Evolutionary conservation across 345 rosid species (phyloP).

Genomic region (Citrus reticulata): DNA sequence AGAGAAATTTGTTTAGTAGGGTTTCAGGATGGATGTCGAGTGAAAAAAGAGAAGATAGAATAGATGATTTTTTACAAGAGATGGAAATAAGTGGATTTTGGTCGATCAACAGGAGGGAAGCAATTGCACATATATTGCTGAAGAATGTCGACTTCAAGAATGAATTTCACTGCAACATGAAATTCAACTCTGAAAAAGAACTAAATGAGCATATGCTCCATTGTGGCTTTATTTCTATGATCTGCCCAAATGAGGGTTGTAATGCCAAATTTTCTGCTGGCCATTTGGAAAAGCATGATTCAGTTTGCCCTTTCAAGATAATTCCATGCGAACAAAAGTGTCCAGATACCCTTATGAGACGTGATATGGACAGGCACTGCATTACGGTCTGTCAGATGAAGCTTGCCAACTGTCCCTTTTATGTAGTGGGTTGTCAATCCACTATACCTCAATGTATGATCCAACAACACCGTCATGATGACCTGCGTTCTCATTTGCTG

Average conservation of each 20-base stretch:
- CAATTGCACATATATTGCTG: conserved; percentile 51
- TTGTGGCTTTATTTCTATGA: conserved; percentile 62
- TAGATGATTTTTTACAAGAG: conserved; percentile 84
- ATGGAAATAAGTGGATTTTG: conserved; percentile 85
- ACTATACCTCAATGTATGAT: conserved; percentile 46
- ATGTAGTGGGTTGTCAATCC: conserved; percentile 64
- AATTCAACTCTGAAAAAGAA: conserved; percentile 47
- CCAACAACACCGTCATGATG: conserved; percentile 48
- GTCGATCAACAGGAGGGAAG: conserved; percentile 56
- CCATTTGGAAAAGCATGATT: conserved; percentile 64
- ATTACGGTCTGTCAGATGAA: conserved; percentile 86
- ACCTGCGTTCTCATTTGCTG: conserved; percentile 58
- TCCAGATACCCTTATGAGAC: conserved; percentile 60
- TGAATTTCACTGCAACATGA: conserved; percentile 61
- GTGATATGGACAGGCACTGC: conserved; percentile 88
- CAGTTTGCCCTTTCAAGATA: conserved; percentile 73
- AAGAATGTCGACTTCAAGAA: conserved; percentile 77
- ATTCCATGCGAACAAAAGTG: conserved; percentile 84
- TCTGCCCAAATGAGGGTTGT: conserved; percentile 75
- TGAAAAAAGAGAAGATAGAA: conserved; percentile 80
- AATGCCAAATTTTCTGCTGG: conserved; percentile 42
- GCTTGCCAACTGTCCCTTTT: conserved; percentile 80
- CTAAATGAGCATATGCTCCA: conserved; percentile 38
- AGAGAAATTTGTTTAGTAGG: conserved; percentile 70
- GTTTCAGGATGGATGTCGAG: conserved; percentile 86